Evolutionary conservation across 2,329 filamentous ascomycete genomes (phyloP), one percentile per base, ranked within the genome.

Genomic region (Aspergillus hortae): DNA sequence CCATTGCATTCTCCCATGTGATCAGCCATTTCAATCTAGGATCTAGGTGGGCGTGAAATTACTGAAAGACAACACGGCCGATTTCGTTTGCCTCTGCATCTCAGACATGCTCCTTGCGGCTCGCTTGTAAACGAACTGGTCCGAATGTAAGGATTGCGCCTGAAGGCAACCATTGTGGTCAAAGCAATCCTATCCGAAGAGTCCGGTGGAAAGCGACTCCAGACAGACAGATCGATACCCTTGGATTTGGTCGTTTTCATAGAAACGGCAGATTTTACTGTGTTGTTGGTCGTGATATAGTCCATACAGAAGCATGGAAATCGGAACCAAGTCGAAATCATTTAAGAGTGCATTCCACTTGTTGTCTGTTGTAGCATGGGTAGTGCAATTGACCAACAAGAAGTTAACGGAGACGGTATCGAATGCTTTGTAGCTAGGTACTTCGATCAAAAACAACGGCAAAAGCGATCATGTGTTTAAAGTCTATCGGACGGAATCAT

Each of bases 401-500:
- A 21, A 15, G 1, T 12, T 47, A 30, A 51, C 15, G 4, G 19
- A 19, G 9, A 47, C 36, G 3, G 44, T n/a, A 15, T 25, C 10
- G 19, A 27, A n/a, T 33, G 65, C 30, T 71, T 61, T 52, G 74
- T 62, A 38, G 68, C 61, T 19, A 38, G 68, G 60, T 19, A 72
- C 65, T 45, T 71, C 72, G 17, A 74, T 59, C 4, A 74, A 58
- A 74, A 14, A 72, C 66, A 4, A 66, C 63, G 1, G 70, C 67
- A 51, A 73, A 74, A 1, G 71, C 68, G 36, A 74, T 64, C 67
- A 73, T 74, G 67, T 72, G 47, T 73, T 61, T 1, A 21, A 74
- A 64, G 45, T 73, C 69, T 55, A 41, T 73, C 71, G 5, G 63
- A 63, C 6, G 70, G 53, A 7, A 74, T 62, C 1, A 69, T 2